Conservation (phyloP, 2,329 filamentous ascomycete genomes). For the Boeremia exigua region DNA sequence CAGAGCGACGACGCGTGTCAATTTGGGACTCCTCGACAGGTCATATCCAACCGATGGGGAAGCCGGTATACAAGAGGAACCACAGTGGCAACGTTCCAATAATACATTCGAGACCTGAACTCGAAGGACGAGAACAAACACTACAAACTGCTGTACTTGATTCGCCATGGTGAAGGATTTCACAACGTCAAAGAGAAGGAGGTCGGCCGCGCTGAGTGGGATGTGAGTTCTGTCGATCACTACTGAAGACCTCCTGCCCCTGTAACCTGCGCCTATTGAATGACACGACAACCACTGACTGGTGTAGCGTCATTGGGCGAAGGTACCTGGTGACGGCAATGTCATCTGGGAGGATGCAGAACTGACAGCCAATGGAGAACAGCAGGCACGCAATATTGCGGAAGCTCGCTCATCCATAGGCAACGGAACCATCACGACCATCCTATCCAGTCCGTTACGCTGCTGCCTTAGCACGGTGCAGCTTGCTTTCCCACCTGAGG, state of each 20-base stretch:
- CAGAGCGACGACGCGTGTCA: constrained; percentile 19
- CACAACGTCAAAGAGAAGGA: constrained; percentile 67
- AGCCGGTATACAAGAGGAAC: not conserved
- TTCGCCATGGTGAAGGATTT: constrained; percentile 69
- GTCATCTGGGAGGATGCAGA: constrained; percentile 65
- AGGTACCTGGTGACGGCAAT: constrained; percentile 65
- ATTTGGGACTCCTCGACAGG: constrained; percentile 67
- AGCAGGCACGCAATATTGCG: constrained; percentile 58
- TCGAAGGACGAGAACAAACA: constrained; percentile 49
- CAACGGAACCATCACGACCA: constrained; percentile 29
- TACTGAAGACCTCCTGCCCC: not conserved
- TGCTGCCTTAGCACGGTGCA: constrained; percentile 67
- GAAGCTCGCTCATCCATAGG: constrained; percentile 59
- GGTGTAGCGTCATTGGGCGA: constrained; percentile 63
- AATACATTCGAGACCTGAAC: constrained; percentile 62
- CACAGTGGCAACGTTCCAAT: constrained; percentile 59
- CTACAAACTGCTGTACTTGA: constrained; percentile 70
- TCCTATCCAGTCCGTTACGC: constrained; percentile 61
- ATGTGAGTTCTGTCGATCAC: constrained; percentile 52
- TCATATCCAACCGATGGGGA: constrained; percentile 62
- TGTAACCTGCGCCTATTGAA: not conserved
- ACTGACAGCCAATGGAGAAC: constrained; percentile 61
- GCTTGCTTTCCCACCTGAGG: constrained; percentile 62
- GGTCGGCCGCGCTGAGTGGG: constrained; percentile 71
- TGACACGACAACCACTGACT: not conserved